Conservation (phyloP, 495 filamentous ascomycete genomes). For the Aspergillus sclerotioniger region DNA sequence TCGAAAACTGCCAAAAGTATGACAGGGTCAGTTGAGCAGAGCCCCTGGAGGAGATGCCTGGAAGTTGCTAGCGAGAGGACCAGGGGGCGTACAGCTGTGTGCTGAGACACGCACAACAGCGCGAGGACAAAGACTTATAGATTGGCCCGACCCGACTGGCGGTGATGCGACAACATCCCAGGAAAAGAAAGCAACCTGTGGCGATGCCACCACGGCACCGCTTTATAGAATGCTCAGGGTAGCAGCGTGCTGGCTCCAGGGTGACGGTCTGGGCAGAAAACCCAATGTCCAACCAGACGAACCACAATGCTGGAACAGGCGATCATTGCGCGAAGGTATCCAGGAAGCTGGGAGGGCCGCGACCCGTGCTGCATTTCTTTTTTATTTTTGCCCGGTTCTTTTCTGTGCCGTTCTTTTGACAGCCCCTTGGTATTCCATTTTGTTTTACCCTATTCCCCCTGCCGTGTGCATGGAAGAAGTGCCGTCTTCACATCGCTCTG, state of each 20-base stretch:
- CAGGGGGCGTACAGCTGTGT: too few species aligned
- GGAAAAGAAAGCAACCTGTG: neutral
- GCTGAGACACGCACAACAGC: neutral
- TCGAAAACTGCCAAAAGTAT: neutral
- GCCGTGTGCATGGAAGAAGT: neutral
- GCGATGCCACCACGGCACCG: neutral
- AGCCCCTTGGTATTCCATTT: neutral
- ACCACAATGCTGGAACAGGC: slow-evolving; percentile 18
- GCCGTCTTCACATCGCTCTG: slow-evolving; percentile 11
- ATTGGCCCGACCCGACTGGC: neutral
- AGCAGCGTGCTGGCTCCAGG: neutral
- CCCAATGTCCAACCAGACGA: slow-evolving; percentile 1
- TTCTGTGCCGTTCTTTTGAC: slow-evolving; percentile 11
- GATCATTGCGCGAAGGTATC: slow-evolving; percentile 9
- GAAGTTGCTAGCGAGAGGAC: neutral
- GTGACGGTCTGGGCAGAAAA: slow-evolving; percentile 10
- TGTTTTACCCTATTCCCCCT: slow-evolving; percentile 4
- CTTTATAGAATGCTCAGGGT: neutral
- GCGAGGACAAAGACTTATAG: neutral
- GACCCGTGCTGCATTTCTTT: slow-evolving; percentile 3
- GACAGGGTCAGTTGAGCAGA: neutral
- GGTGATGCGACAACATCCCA: neutral
- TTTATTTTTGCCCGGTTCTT: neutral
- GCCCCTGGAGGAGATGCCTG: neutral
- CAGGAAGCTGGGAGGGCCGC: slow-evolving; percentile 13